Evolutionary conservation across 495 filamentous ascomycete species (phyloP), one percentile per base, ranked within the genome.

Genomic region (Chaetomium tenue): DNA sequence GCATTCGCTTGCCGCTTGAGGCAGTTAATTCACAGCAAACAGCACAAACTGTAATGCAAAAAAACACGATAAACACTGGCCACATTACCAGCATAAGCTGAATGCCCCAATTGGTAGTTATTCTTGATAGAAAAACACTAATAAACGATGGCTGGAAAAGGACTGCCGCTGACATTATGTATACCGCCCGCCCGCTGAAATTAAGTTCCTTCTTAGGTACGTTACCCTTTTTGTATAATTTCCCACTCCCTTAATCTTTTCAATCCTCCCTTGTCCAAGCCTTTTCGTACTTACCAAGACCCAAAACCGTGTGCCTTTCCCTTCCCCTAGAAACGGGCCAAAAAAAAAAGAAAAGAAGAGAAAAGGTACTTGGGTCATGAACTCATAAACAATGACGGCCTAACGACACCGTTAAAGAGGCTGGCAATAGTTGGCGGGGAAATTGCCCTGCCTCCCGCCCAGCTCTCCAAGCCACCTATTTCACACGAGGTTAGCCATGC

Each of bases 371-470:
- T 3, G 33, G 33, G 33, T 30, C 42, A 44, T 44, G 13, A 15
- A 11, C 40, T 44, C 40, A 44, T 44, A 18, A 18, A 18, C 40
- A 18, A 44, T 11, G 16, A 37, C 9, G 33, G 33, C 9, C 5
- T 18, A 20, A 6, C 11, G 11, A 5, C 44, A 39, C 5, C n/a
- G 5, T n/a, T 25, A 18, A 25, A 64, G 40, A n/a, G 64, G 63
- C 62, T 69, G 72, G 78, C 89, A 89, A 72, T 98, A 98, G 74
- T 98, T 98, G 5, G 93, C 93, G 20, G 93, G 93, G 75, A 97
- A 98, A 68, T 78, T 87, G 12, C 93, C 93, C 71, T 82, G 83
- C 25, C 77, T 72, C 3, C 93, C 94, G 55, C 81, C 77, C 33
- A 96, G 59, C 75, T 97, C 92, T 20, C 93, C 93, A 61, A 91